Evolutionary conservation across 2,329 filamentous ascomycete species (phyloP).

Genomic region (Ophiosphaerella korrae): DNA sequence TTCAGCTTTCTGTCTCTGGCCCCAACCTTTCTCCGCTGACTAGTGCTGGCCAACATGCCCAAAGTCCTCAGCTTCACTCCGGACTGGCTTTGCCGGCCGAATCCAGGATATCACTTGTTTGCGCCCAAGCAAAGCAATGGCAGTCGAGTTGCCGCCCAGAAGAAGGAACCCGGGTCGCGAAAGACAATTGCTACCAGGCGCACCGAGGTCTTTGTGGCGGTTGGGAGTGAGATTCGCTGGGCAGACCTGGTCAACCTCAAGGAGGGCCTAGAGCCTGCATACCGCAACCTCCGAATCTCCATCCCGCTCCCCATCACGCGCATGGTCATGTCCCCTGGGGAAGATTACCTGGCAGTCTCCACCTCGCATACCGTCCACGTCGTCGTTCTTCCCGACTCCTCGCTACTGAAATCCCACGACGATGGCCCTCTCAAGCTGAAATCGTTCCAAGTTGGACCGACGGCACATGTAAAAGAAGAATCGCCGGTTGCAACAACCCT

Average conservation of each 20-base stretch:
- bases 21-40: not conserved
- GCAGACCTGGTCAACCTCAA: constrained; percentile 82
- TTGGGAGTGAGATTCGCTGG: constrained; percentile 91
- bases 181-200: constrained; percentile 78
- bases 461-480: constrained; percentile 86
- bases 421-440: constrained; percentile 74
- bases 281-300: constrained; percentile 69
- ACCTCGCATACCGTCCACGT: constrained; percentile 89
- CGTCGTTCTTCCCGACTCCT: constrained; percentile 79
- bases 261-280: constrained; percentile 50
- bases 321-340: constrained; percentile 80
- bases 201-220: constrained; percentile 86
- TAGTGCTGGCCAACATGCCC: constrained; percentile 64
- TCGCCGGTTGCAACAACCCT: constrained; percentile 78
- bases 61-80: constrained; percentile 86
- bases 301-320: constrained; percentile 84
- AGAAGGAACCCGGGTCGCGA: constrained; percentile 48
- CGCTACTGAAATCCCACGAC: constrained; percentile 74
- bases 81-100: constrained; percentile 80
- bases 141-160: constrained; percentile 32
- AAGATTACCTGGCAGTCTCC: constrained; percentile 80
- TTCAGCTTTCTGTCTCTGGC: not conserved
- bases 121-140: constrained; percentile 53
- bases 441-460: constrained; percentile 89
- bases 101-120: constrained; percentile 80